A percentile compares a stretch with the other conserved stretches of the same genome.
phyloP scores from a whole-genome alignment of 371 early-diverging fungal genomes.

The Mycotypha africana region DNA sequence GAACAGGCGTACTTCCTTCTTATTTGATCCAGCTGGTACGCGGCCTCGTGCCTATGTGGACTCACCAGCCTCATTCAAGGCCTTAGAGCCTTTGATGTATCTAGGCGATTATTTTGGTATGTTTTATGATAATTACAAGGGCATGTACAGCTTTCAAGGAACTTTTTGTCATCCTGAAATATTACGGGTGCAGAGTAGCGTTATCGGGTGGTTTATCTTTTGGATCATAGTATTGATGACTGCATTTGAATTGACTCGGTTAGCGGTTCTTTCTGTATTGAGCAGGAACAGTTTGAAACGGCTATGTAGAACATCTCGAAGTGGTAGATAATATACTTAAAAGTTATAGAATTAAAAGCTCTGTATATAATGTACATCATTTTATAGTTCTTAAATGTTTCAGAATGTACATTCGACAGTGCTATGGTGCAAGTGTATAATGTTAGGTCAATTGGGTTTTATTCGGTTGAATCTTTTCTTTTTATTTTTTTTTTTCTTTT shows the following conservation, averaged over 20 bases:
- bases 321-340: too few relatives aligned
- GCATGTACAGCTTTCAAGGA: conserved; percentile 72
- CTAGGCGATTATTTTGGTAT: conserved; percentile 57
- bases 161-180: conserved; percentile 57
- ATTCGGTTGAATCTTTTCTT: too few relatives aligned
- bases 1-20: conserved; percentile 56
- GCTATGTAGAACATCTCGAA: too few relatives aligned
- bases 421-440: too few relatives aligned
- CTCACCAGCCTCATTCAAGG: conserved; percentile 27
- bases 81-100: conserved; percentile 43
- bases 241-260: conserved; percentile 24
- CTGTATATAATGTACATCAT: too few relatives aligned
- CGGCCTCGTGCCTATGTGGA: conserved; percentile 46
- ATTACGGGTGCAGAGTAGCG: conserved; percentile 28
- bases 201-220: conserved; percentile 62
- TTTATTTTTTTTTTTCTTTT: too few relatives aligned
- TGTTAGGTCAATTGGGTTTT: too few relatives aligned
- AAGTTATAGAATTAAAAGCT: too few relatives aligned
- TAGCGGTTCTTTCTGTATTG: too few relatives aligned
- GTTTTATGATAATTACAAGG: conserved; percentile 52
- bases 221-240: conserved; percentile 43
- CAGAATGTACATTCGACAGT: too few relatives aligned
- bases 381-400: too few relatives aligned
- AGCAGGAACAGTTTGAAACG: too few relatives aligned
- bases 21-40: conserved; percentile 70